These are phyloP conservation scores for Pisolithus orientalis DNA, from an alignment of 768 basidiomycete species.

Conservation along the genomic window DNA sequence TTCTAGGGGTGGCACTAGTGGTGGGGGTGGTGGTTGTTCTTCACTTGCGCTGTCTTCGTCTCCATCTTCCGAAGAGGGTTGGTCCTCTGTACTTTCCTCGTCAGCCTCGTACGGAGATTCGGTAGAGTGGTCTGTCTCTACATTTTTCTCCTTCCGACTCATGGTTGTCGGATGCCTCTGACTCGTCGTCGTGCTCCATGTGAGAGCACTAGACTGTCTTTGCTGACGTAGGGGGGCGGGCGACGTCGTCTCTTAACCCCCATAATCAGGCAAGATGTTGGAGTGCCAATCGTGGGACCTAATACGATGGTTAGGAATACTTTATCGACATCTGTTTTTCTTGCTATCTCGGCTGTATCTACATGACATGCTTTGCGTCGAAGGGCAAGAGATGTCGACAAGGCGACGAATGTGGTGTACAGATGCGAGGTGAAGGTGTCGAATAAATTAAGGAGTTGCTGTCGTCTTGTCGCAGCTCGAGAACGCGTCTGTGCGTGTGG, in stretches of 20 bases:
- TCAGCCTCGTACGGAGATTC: not conserved
- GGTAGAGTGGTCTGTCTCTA: not conserved
- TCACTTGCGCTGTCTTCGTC: not conserved
- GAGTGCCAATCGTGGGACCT: constrained; percentile 57
- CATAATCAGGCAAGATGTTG: constrained; percentile 55
- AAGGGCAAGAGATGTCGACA: constrained; percentile 60
- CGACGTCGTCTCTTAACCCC: constrained; percentile 22
- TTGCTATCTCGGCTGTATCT: not conserved
- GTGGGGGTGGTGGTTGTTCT: constrained; percentile 4
- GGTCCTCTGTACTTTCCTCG: not conserved
- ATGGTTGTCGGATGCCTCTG: not conserved
- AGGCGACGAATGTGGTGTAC: constrained; percentile 63
- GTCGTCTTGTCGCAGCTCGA: constrained; percentile 50
- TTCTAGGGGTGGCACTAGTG: not conserved
- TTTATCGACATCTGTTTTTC: constrained; percentile 16
- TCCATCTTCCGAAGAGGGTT: too few relatives aligned
- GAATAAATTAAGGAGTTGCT: constrained; percentile 56
- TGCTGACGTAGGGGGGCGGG: not conserved
- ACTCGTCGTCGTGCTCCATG: constrained; percentile 19
- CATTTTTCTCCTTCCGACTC: constrained; percentile 4
- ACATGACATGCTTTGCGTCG: constrained; percentile 3
- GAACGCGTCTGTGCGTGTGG: constrained; percentile 31
- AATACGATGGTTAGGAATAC: constrained; percentile 59
- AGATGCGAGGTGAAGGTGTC: constrained; percentile 72
- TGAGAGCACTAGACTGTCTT: constrained; percentile 6